phyloP scores from a whole-genome alignment of 352 stramenopile species.

The Elongisporangium prolatum region DNA sequence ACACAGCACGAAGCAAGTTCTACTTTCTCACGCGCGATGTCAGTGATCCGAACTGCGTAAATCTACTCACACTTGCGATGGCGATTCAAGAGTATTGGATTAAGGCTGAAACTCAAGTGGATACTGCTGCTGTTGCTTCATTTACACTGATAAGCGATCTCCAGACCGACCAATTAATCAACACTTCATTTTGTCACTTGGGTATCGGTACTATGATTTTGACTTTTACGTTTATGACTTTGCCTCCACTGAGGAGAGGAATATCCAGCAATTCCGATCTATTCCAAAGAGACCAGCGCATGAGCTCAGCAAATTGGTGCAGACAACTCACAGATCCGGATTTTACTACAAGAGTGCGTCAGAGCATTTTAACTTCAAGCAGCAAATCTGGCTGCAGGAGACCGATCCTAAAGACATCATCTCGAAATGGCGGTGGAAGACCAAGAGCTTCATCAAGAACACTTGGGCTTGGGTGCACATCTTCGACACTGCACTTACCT shows the following conservation, averaged over 20 bases:
- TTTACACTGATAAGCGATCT: not conserved
- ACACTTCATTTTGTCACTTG: not conserved
- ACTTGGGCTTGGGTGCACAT: not conserved
- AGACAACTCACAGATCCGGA: not conserved
- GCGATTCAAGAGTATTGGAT: not conserved
- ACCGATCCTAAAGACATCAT: not conserved
- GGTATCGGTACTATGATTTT: not conserved
- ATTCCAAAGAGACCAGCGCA: not conserved
- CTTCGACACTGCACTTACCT: not conserved
- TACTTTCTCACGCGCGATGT: not conserved
- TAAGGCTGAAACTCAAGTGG: not conserved
- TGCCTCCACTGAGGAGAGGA: not conserved
- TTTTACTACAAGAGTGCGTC: not conserved
- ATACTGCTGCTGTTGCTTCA: not conserved
- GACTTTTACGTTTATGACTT: not conserved
- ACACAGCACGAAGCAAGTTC: not conserved
- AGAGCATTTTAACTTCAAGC: not conserved
- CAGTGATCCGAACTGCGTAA: not conserved
- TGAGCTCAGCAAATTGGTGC: not conserved
- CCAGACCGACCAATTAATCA: not conserved
- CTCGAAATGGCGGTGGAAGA: not conserved
- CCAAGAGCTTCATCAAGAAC: not conserved
- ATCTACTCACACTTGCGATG: not conserved
- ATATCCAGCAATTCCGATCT: not conserved
- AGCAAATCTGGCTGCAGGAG: not conserved